Base-by-base conservation (phyloP, 495 filamentous ascomycete genomes). In the Neurospora sp. region DNA sequence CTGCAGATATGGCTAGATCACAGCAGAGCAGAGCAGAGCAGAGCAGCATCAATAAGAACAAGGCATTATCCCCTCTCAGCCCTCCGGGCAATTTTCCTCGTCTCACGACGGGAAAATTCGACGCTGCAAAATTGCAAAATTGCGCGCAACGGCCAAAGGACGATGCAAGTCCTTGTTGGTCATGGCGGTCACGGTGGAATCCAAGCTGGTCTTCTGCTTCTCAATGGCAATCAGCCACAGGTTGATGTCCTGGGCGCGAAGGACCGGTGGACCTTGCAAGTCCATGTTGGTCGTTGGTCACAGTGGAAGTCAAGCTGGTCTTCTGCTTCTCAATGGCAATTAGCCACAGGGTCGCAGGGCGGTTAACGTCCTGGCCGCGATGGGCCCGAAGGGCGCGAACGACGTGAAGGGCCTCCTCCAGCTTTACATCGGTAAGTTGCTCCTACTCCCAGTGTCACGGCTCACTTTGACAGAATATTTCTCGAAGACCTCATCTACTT, bases 121-220 rank as follows among this genome's bases (percentile, higher is more conserved):
- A 59, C 11, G 23, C 5, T 16, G 5, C 20, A 27, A 27, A 27
- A 14, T 27, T 59, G 48, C 23, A 7, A 31, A 6, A 31, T 11
- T 59, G 23, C 48, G 23, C 48, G 48, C 20, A 59, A 59, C 6
- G 23, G 48, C 48, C 48, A 1, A 31, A 5, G 5, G 11, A 27
- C 20, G 5, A 31, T 97, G 92, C 9, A 97, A 86, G 74, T 96
- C 90, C 82, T 98, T 93, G 73, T 92, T 88, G 72, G 89, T 94
- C 74, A 91, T 86, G 5, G 89, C 90, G 18, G 16, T 20, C 0
- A 85, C 79, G 6, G 90, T 73, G 46, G 48, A 59, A 59, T 11
- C 5, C 20, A 59, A 27, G 20, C 20, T 59, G 48, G 23, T 3
- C 10, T 89, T 84, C 12, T 86, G 84, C 73, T 90, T 86, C 87